Evolutionary conservation across 2,329 filamentous ascomycete genomes (phyloP).

Genomic region (Paradendryphiella salina): DNA sequence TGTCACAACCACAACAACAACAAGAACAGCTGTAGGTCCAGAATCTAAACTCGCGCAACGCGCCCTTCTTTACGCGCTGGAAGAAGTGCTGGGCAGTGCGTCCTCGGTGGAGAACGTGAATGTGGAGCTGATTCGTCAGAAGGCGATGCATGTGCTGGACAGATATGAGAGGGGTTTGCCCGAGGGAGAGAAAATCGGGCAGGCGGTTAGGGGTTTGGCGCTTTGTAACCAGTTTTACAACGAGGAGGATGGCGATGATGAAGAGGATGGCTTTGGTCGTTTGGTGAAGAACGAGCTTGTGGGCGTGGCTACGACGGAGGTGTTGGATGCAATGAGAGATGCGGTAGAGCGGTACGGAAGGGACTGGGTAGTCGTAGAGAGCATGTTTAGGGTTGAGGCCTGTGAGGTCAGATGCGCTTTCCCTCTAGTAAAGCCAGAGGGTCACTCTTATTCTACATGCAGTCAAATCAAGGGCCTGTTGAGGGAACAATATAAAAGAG

Average conservation of each 20-base stretch:
- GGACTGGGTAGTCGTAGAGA: constrained; percentile 32
- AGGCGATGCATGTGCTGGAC: constrained; percentile 34
- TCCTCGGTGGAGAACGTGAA: constrained; percentile 36
- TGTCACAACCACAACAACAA: background rate
- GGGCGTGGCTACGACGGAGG: constrained; percentile 29
- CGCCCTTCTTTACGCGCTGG: constrained; percentile 29
- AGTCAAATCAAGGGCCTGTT: no score
- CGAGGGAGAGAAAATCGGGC: constrained; percentile 1
- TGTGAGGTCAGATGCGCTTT: constrained; percentile 19
- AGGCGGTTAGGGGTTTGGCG: constrained; percentile 35
- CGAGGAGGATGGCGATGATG: constrained; percentile 14
- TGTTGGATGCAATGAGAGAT: constrained; percentile 36
- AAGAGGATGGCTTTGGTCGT: constrained; percentile 30
- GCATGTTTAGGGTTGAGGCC: constrained; percentile 36
- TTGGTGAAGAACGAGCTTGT: constrained; percentile 38
- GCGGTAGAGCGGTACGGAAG: constrained; percentile 30
- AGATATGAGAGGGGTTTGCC: constrained; percentile 22
- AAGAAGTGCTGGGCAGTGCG: constrained; percentile 22
- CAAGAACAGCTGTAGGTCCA: background rate
- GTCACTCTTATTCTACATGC: no score
- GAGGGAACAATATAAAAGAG: no score
- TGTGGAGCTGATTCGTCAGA: constrained; percentile 34
- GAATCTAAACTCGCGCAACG: constrained; percentile 29
- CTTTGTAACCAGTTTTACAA: constrained; percentile 44
- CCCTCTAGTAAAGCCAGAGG: no score